Evolutionary conservation across 768 basidiomycete genomes (phyloP).

Genomic region (Roridomyces roridus): DNA sequence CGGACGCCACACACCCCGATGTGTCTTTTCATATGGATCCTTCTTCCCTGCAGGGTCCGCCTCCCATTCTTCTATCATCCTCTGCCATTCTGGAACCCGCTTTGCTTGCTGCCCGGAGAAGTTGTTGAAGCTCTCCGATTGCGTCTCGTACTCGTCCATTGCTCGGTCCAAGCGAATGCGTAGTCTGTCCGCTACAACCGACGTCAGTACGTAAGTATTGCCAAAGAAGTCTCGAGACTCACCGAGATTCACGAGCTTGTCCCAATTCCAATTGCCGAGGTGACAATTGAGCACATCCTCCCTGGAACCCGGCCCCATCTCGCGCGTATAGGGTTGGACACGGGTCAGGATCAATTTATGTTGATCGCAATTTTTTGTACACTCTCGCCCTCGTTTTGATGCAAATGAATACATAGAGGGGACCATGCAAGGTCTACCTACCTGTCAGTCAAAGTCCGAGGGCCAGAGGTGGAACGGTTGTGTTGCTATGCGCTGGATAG

Average conservation of each 20-base stretch:
- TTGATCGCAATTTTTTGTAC: too few relatives aligned
- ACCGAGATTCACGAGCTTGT: slow-evolving; percentile 31
- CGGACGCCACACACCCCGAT: background rate
- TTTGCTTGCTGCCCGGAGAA: background rate
- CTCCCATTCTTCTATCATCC: background rate
- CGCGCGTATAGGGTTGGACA: too few relatives aligned
- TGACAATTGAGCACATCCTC: slow-evolving; percentile 32
- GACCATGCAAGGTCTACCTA: too few relatives aligned
- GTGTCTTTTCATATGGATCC: background rate
- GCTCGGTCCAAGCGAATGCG: background rate
- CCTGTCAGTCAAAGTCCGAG: too few relatives aligned
- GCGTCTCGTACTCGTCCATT: background rate
- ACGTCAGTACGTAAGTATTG: background rate
- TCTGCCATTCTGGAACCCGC: background rate
- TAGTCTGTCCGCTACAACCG: background rate
- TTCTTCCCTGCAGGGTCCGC: background rate
- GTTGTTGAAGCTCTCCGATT: background rate
- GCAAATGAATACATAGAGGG: too few relatives aligned
- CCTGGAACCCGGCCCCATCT: slow-evolving; percentile 42
- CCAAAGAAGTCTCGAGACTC: background rate
- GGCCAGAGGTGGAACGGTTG: too few relatives aligned
- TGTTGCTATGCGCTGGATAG: too few relatives aligned
- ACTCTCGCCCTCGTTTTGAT: too few relatives aligned
- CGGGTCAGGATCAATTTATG: too few relatives aligned
- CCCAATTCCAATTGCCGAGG: slow-evolving; percentile 34